Evolutionary conservation across 2,329 filamentous ascomycete genomes (phyloP), one percentile per base, ranked within the genome.

Genomic region (Talaromyces sp.): DNA sequence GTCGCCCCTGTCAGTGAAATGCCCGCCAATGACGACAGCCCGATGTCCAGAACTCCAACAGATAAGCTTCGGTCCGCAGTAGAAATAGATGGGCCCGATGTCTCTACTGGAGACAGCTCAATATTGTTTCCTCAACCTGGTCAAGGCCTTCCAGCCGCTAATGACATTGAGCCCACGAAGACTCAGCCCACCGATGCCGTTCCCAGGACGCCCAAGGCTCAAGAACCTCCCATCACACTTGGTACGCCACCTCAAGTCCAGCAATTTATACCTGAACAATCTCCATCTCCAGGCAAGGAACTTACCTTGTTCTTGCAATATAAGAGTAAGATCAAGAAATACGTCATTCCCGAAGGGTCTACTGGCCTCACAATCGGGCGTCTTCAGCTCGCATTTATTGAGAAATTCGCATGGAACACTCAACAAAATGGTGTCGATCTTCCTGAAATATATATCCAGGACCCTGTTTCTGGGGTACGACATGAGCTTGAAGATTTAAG

Each of bases 321-420:
- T 81, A 97, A 96, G 76, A 95, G 90, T 71, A 95, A 95, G 75
- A 93, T 98, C 71, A 98, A 97, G 80, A 98, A 98, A 76, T 96
- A 96, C 74, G 88, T 97, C 17, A 85, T 98, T 39, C 82, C 91
- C 0, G 93, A 96, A 75, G 94, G 94, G 1, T 89, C 89, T 69
- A 88, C 89, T 37, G 92, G 94, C 68, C 83, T 99, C 11, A 94
- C 92, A 2, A 89, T 97, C 66, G 93, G 93, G 1, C 87, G 93
- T 27, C 79, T 99, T 65, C 94, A 99, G 76, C 85, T 99, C 33
- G 94, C 95, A 0, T 99, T 99, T 72, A 99, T 99, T 71, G 95
- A 99, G 71, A 99, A 97, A 75, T 99, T 99, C 74, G 95, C 94
- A 0, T 99, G 96, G 93, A 98, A 97, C 72, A 97, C 94, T 0